These are phyloP conservation scores for Penicillium sp. DNA, from an alignment of 2,329 filamentous ascomycete species.

Conservation along the genomic window DNA sequence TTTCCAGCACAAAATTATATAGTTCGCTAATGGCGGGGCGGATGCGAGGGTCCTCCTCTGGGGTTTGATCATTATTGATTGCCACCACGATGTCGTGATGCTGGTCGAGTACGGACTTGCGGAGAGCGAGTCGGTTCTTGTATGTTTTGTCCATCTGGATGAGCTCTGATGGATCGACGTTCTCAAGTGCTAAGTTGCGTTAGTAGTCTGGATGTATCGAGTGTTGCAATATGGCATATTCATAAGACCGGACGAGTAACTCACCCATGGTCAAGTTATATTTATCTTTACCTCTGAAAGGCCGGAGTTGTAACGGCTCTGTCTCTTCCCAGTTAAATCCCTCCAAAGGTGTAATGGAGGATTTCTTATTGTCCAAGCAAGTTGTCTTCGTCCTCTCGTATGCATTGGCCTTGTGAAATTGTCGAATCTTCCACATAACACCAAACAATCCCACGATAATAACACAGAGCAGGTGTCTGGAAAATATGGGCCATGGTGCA, in stretches of 20 bases:
- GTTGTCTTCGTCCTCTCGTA: neutral
- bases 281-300: constrained; percentile 60
- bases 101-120: constrained; percentile 47
- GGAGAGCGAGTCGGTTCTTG: constrained; percentile 50
- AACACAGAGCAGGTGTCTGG: neutral
- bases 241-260: neutral
- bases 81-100: constrained; percentile 44
- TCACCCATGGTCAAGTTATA: constrained; percentile 65
- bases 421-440: neutral
- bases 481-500: neutral
- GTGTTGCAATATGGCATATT: neutral
- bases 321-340: constrained; percentile 53
- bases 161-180: constrained; percentile 52
- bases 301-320: constrained; percentile 54
- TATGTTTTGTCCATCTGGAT: constrained; percentile 61
- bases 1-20: constrained; percentile 49
- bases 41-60: constrained; percentile 37
- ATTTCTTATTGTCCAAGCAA: constrained; percentile 16
- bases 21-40: constrained; percentile 54
- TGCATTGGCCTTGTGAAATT: neutral
- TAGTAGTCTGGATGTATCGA: constrained; percentile 4
- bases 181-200: constrained; percentile 50
- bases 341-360: constrained; percentile 41
- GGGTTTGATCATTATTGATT: constrained; percentile 32
- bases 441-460: constrained; percentile 6